phyloP scores from a whole-genome alignment of 257 asterid genomes.

The Rehmannia glutinosa region DNA sequence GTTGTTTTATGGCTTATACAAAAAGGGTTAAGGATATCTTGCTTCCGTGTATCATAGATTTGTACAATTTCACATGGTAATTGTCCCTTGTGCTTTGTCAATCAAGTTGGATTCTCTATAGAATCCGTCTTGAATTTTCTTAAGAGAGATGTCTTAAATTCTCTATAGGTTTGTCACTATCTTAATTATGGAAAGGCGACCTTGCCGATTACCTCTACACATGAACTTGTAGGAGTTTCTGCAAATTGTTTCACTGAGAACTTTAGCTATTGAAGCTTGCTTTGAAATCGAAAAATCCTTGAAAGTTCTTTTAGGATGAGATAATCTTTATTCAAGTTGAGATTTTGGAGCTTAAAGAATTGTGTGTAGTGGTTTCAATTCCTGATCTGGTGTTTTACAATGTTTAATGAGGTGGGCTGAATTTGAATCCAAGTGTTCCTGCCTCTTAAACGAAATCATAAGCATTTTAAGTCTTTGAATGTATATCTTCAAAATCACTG shows the following conservation, averaged over 20 bases:
- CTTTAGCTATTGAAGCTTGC: neutral
- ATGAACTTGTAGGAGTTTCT: neutral
- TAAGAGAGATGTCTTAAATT: neutral
- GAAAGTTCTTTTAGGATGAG: neutral
- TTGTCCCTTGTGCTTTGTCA: neutral
- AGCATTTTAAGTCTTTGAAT: neutral
- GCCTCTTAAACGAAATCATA: neutral
- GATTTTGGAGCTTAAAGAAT: neutral
- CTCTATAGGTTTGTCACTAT: neutral
- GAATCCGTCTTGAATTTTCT: neutral
- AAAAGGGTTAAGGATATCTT: neutral
- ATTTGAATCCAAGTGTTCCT: neutral
- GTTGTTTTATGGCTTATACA: slow-evolving; percentile 9
- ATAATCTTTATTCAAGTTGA: neutral
- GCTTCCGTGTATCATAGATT: neutral
- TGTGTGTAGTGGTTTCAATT: neutral
- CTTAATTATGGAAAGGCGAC: neutral
- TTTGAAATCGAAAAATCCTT: neutral
- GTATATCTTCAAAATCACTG: neutral
- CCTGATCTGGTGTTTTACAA: too few relatives aligned
- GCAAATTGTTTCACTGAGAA: neutral
- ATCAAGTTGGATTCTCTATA: neutral
- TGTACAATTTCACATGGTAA: neutral
- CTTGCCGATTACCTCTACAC: neutral
- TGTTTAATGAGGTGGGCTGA: neutral